Base-by-base conservation (phyloP, 768 basidiomycete species). In the Chalciporus chontae region DNA sequence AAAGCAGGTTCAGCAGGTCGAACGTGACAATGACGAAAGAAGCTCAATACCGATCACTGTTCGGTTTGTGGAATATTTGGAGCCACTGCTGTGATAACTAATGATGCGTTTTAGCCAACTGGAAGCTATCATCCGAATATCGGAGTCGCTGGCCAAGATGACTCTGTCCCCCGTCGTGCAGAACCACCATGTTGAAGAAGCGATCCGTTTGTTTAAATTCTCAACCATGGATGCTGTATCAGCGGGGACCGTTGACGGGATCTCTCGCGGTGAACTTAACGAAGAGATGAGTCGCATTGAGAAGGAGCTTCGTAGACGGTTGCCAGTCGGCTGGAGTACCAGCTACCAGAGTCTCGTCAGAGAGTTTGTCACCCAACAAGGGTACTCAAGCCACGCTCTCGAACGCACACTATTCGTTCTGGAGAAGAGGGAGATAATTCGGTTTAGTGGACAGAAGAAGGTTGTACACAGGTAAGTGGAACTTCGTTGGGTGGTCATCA, bases 141-240 rank as follows among this genome's bases (percentile, higher is more conserved):
- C 96, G 2, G 96, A 99, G 67, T 87, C 95, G 3, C 75, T 97
- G 17, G 94, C 95, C 11, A 99, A 98, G 64, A 80, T 97, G 71
- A 93, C 93, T 3, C 76, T 99, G 14, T 86, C 88, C 0, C 77
- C 91, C 0, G 78, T 84, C 3, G 96, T 98, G 3, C 84, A 86
- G 60, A 87, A 86, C 42, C 87, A 94, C 64, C 94, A 99, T 59
- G 95, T 98, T 19, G 94, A 97, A 68, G 96, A 99, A 69, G 90
- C 96, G 6, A 97, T 98, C 59, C 87, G 96, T 9, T 71, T 99
- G 37, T 99, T 99, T 84, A 98, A 95, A 64, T 94, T 85, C 72
- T 97, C 94, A 8, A 98, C 96, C 3, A 98, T 99, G 95, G 94
- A 98, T 66, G 96, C 96, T 21, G 94, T 98, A 23, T 87, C 90